Percentiles rank a stretch among this genome's conserved stretches.
These are phyloP conservation scores for Sarcomyxa edulis DNA, from an alignment of 768 basidiomycete species.

Conservation along the genomic window DNA sequence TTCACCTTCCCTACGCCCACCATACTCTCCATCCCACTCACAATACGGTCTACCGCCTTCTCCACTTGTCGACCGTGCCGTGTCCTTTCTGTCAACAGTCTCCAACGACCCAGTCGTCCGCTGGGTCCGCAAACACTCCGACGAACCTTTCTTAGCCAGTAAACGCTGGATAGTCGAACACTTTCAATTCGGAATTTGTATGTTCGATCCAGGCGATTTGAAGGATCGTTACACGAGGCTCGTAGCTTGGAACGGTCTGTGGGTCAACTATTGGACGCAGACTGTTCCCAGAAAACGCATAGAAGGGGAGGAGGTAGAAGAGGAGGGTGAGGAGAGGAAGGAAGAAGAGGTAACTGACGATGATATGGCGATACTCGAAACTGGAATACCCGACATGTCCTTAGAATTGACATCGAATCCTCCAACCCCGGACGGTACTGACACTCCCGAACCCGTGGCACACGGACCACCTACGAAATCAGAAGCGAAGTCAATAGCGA, in stretches of 20 bases:
- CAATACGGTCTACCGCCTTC: constrained; percentile 16
- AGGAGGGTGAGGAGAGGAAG: constrained; percentile 11
- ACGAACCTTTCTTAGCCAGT: constrained; percentile 43
- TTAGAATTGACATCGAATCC: constrained; percentile 3
- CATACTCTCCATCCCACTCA: constrained; percentile 8
- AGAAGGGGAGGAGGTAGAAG: constrained; percentile 8
- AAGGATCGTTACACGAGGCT: constrained; percentile 43
- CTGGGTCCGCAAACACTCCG: constrained; percentile 49
- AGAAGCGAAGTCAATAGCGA: constrained; percentile 12
- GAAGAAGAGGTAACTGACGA: constrained; percentile 15
- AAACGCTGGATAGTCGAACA: constrained; percentile 49
- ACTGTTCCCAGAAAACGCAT: constrained; percentile 26
- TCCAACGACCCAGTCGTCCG: constrained; percentile 38
- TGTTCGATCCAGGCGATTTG: constrained; percentile 51
- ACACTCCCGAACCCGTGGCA: no score
- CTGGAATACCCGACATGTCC: constrained; percentile 14
- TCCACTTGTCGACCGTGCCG: constrained; percentile 28
- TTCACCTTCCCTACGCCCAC: constrained; percentile 7
- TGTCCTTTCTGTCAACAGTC: constrained; percentile 33
- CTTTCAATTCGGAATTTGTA: constrained; percentile 52
- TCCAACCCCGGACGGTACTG: no score
- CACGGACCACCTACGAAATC: constrained; percentile 10
- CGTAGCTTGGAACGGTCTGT: constrained; percentile 43
- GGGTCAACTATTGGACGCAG: constrained; percentile 61
- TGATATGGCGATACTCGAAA: constrained; percentile 14